Conservation (phyloP, 139 green algal genomes). For the Micromonas pusilla region DNA sequence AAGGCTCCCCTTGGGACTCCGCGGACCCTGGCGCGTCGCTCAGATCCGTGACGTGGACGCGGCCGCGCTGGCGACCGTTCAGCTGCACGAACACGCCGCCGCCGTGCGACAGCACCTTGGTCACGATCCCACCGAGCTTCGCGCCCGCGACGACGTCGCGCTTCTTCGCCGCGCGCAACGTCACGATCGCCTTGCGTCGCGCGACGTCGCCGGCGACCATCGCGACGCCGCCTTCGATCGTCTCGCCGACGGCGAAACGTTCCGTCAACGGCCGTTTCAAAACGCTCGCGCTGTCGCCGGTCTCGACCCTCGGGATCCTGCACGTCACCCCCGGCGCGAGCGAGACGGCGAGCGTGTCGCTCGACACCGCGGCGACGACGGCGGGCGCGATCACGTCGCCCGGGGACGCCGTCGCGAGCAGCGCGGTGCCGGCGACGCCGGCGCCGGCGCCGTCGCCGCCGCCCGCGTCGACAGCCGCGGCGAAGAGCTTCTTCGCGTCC, state of each 20-base stretch:
- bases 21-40: slow-evolving; percentile 50
- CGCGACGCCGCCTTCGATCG: neutral
- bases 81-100: slow-evolving; percentile 60
- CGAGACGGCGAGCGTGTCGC: neutral
- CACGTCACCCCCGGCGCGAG: neutral
- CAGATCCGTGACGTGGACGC: slow-evolving; percentile 68
- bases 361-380: neutral
- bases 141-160: neutral
- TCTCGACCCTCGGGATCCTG: slow-evolving; percentile 11
- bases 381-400: slow-evolving; percentile 5
- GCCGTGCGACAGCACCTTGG: slow-evolving; percentile 31
- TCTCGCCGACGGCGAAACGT: slow-evolving; percentile 3
- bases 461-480: neutral
- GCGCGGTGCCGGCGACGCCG: neutral
- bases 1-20: slow-evolving; percentile 20
- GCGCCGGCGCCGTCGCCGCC: neutral
- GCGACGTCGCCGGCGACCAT: neutral
- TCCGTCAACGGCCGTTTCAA: neutral
- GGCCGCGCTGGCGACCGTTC: slow-evolving; percentile 31
- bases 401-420: neutral
- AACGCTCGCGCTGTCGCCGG: neutral
- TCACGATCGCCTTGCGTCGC: neutral
- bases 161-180: neutral
- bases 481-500: neutral
- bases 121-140: slow-evolving; percentile 7